Base-by-base conservation (phyloP, 495 filamentous ascomycete species). In the Pseudoneurospora amorphoporcata region DNA sequence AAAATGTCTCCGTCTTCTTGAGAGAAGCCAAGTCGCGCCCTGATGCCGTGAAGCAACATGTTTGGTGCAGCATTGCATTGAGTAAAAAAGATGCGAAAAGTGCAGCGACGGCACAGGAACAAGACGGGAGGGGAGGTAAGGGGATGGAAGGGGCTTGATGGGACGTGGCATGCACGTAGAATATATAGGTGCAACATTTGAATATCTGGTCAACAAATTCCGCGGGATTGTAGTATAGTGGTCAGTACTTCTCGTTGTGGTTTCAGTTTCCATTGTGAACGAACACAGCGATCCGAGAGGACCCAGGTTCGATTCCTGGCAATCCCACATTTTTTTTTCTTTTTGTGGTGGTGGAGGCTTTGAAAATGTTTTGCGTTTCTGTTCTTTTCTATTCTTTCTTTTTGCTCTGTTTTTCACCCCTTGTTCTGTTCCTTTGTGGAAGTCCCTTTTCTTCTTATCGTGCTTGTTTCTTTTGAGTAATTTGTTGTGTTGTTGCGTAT, bases 261-360 rank as follows among this genome's bases (percentile, higher is more conserved):
- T 61, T 61, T 16, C 29, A 8, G 47, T 23, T 58, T 58, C 47
- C 47, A 29, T 32, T 58, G 47, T 58, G 47, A 1, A 58, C 23
- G 12, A 58, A 58, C 23, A 61, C 23, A 61, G 23, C 53, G 53
- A 61, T 61, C 53, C 53, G 53, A 61, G 53, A 65, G 53, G 53
- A 65, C 53, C 53, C 53, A 35, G 53, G 53, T 65, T 65, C 53
- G 53, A 65, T 65, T 65, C 53, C 53, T 35, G 53, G 53, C 53
- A 65, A 65, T 65, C 53, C 53, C 53, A 65, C 2, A n/a, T 35
- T 8, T 61, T 65, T 65, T 65, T 8, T 19, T 45, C 9, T 3
- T 16, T 1, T 1, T 61, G 12, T 23, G 23, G 23, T 23, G 23
- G 23, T 23, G 23, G 23, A 23, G 0, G 23, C 23, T 23, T 23